phyloP scores from a whole-genome alignment of 1,139 yeast genomes.

The Saccharomyces hybrid region DNA sequence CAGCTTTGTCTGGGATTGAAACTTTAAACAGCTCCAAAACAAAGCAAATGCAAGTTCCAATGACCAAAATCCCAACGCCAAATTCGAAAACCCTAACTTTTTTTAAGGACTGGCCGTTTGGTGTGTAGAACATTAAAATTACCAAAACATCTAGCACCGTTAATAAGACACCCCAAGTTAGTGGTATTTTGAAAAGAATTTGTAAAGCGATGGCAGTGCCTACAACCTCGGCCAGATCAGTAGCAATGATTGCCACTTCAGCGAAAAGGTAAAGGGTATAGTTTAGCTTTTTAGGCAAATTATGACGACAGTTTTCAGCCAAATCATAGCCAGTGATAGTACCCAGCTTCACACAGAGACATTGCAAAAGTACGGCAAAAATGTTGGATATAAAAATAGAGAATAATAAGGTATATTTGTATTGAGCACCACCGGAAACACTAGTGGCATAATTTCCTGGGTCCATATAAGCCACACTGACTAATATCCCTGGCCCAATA shows the following conservation, averaged over 20 bases:
- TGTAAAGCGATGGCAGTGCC: constrained; percentile 83
- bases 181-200: constrained; percentile 69
- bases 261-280: constrained; percentile 56
- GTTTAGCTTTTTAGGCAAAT: constrained; percentile 57
- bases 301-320: constrained; percentile 59
- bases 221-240: constrained; percentile 81
- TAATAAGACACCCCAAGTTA: constrained; percentile 68
- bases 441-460: constrained; percentile 97
- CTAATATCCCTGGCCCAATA: constrained; percentile 91
- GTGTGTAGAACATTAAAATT: constrained; percentile 81
- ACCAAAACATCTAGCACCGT: constrained; percentile 81
- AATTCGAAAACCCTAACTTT: constrained; percentile 76
- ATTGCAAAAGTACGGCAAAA: constrained; percentile 80
- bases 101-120: constrained; percentile 60
- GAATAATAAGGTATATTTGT: constrained; percentile 74
- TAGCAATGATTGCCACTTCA: constrained; percentile 74
- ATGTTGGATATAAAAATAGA: constrained; percentile 74
- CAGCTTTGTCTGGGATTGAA: constrained; percentile 46
- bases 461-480: constrained; percentile 93
- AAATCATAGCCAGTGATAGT: constrained; percentile 74
- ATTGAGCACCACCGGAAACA: constrained; percentile 87
- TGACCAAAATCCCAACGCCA: constrained; percentile 68
- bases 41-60: constrained; percentile 80
- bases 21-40: constrained; percentile 69
- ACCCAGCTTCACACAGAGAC: constrained; percentile 67